A percentile compares a stretch with the other conserved stretches of the same genome.
Evolutionary conservation across 768 basidiomycete species (phyloP).

Genomic region (Collybia mongolica): DNA sequence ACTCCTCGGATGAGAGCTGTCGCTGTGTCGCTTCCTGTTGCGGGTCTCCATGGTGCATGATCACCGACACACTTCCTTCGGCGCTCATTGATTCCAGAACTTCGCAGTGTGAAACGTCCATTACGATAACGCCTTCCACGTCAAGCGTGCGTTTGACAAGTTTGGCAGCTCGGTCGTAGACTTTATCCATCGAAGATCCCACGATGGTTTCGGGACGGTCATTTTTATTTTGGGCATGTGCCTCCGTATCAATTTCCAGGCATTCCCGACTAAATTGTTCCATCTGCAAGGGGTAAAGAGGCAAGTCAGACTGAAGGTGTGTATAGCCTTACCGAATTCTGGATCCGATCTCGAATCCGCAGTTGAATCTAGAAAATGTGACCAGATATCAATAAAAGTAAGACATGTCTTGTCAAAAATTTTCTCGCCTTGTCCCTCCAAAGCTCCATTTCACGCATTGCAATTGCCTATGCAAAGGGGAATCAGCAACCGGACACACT

Average conservation of each 20-base stretch:
- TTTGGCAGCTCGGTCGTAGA: constrained; percentile 88
- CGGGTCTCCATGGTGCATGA: constrained; percentile 68
- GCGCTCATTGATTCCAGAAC: constrained; percentile 68
- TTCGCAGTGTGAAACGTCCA: constrained; percentile 92
- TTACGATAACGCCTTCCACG: constrained; percentile 87
- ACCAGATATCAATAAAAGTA: background rate
- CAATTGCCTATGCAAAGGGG: constrained; percentile 58
- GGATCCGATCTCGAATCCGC: constrained; percentile 86
- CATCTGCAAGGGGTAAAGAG: constrained; percentile 52
- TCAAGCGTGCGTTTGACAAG: constrained; percentile 89
- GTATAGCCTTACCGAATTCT: constrained; percentile 65
- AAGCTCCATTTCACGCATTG: constrained; percentile 93
- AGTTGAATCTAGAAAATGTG: constrained; percentile 71
- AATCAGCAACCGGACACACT: background rate
- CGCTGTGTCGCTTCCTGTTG: constrained; percentile 49
- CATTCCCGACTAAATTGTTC: constrained; percentile 95
- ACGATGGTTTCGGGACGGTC: constrained; percentile 33
- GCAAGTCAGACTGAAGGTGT: background rate
- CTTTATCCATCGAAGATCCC: constrained; percentile 71
- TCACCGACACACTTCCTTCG: constrained; percentile 66
- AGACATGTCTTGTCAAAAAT: background rate
- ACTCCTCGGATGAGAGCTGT: constrained; percentile 68
- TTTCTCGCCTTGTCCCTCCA: constrained; percentile 84
- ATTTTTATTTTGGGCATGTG: constrained; percentile 34
- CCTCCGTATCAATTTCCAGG: constrained; percentile 79